These are phyloP conservation scores for Dioscorea cayenensis DNA, from an alignment of 116 monocot species.

Conservation along the genomic window DNA sequence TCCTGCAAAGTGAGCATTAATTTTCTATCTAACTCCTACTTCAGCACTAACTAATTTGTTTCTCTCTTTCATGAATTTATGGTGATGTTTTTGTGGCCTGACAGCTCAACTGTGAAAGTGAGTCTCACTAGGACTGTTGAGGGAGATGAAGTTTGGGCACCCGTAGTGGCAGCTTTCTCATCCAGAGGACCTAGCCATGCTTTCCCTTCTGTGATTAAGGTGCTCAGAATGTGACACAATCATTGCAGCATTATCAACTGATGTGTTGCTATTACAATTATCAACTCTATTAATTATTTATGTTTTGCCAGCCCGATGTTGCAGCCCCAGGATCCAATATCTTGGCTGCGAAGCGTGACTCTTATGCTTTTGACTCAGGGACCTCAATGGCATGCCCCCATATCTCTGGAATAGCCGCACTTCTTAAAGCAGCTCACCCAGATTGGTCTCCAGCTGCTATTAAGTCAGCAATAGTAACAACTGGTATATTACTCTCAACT, in stretches of 20 bases:
- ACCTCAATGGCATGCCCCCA: slow-evolving; percentile 73
- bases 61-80: background rate
- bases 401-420: slow-evolving; percentile 37
- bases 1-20: no score
- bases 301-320: slow-evolving; percentile 51
- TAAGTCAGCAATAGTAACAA: slow-evolving; percentile 60
- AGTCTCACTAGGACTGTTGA: slow-evolving; percentile 8
- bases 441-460: slow-evolving; percentile 61
- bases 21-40: no score
- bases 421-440: slow-evolving; percentile 53
- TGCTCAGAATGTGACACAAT: background rate
- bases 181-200: slow-evolving; percentile 36
- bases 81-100: background rate
- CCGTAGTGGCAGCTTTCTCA: slow-evolving; percentile 43
- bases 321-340: slow-evolving; percentile 50
- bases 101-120: slow-evolving; percentile 22
- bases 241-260: background rate
- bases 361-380: slow-evolving; percentile 26
- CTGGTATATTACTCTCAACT: slow-evolving; percentile 19
- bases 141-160: slow-evolving; percentile 28
- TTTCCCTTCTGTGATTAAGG: slow-evolving; percentile 36
- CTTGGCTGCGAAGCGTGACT: slow-evolving; percentile 22
- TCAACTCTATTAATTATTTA: background rate
- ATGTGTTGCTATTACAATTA: no score
- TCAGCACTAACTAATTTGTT: no score